Conservation (phyloP, 2,329 filamentous ascomycete genomes). For the Gnomoniopsis sp. region DNA sequence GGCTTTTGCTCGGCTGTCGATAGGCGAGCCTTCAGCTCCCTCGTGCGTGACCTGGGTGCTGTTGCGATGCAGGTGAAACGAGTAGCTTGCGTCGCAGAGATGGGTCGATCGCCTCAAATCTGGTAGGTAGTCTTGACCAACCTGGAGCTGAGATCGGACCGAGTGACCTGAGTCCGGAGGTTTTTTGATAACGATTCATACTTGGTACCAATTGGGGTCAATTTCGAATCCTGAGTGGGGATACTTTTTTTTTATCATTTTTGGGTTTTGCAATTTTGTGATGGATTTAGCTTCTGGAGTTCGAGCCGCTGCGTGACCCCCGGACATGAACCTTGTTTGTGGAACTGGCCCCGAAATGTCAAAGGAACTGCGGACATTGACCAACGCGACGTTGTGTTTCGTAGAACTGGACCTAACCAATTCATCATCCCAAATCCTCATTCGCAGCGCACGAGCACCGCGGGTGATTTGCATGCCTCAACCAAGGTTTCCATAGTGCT, state of each 20-base stretch:
- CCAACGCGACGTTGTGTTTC: neutral
- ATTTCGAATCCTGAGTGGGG: no score
- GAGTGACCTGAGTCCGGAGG: neutral
- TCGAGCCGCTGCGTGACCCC: no score
- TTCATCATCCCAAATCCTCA: neutral
- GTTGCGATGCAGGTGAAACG: neutral
- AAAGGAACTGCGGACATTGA: neutral
- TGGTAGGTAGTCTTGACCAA: neutral
- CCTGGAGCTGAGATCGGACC: neutral
- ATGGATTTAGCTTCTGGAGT: no score
- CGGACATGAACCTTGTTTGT: no score
- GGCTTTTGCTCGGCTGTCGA: neutral
- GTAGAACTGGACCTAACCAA: neutral
- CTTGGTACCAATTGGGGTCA: no score
- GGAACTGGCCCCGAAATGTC: neutral
- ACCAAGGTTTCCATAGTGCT: neutral
- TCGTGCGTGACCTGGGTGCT: neutral
- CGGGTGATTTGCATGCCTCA: constrained; percentile 3
- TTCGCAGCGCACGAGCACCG: neutral
- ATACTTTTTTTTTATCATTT: neutral
- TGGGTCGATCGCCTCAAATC: constrained; percentile 1
- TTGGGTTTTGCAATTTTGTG: no score
- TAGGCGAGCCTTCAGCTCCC: neutral
- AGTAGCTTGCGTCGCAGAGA: constrained; percentile 6
- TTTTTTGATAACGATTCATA: neutral